These are phyloP conservation scores for Colletotrichum plurivorum DNA, from an alignment of 2,329 filamentous ascomycete species.

Conservation along the genomic window DNA sequence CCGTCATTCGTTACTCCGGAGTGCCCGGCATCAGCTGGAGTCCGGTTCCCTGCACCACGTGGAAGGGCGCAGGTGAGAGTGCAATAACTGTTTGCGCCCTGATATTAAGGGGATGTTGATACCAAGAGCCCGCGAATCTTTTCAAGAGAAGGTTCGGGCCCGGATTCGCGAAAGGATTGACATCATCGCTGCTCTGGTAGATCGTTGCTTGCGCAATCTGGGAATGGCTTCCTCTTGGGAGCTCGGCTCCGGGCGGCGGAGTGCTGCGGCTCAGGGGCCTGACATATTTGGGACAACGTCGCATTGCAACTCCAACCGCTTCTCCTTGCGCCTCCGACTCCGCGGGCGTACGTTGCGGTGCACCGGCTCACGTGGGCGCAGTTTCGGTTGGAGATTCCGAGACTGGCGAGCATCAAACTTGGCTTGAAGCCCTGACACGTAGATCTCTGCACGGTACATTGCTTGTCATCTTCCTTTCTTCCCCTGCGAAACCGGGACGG, in stretches of 20 bases:
- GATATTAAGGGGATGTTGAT: constrained; percentile 35
- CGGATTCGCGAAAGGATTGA: neutral
- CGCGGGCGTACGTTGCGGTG: neutral
- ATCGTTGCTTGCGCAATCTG: constrained; percentile 19
- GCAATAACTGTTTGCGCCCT: constrained; percentile 6
- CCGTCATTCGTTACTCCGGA: constrained; percentile 15
- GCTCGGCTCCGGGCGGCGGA: neutral
- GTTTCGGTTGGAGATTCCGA: constrained; percentile 16
- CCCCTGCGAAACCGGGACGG: neutral
- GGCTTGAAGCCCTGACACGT: constrained; percentile 25
- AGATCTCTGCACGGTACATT: constrained; percentile 22
- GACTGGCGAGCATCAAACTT: constrained; percentile 11
- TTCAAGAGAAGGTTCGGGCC: neutral
- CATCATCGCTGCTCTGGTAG: constrained; percentile 6
- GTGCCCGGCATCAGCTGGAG: constrained; percentile 22
- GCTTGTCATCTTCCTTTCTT: neutral
- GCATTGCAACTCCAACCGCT: neutral
- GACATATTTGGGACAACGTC: neutral
- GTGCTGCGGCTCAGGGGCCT: neutral
- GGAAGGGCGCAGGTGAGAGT: constrained; percentile 5
- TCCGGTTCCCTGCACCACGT: constrained; percentile 24
- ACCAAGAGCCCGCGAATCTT: neutral
- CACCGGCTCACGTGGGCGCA: neutral
- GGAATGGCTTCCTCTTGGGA: constrained; percentile 4
- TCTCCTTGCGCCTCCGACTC: constrained; percentile 1